Conservation (phyloP, 495 filamentous ascomycete species). For the Thermothielavioides terrestris region DNA sequence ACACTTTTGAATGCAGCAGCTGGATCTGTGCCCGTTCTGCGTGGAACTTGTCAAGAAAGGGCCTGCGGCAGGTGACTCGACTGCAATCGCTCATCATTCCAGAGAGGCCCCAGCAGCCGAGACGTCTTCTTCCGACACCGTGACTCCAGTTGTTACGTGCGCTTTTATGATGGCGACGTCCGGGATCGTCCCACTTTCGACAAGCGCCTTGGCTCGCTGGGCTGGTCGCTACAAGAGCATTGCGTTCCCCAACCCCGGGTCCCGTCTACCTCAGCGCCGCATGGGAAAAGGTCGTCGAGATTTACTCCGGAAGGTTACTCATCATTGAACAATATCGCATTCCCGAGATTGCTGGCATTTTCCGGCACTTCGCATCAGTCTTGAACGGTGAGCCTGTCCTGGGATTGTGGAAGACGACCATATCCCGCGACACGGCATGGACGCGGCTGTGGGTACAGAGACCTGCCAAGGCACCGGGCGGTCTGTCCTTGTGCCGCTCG, state of each 20-base stretch:
- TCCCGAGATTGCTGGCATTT: background rate
- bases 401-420: background rate
- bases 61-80: background rate
- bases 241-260: background rate
- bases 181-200: background rate
- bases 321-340: background rate
- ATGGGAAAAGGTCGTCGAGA: background rate
- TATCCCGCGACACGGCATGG: background rate
- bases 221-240: background rate
- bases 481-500: background rate
- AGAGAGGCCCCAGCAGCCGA: background rate
- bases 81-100: background rate
- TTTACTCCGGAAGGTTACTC: background rate
- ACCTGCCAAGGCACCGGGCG: background rate
- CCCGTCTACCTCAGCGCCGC: background rate
- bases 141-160: background rate
- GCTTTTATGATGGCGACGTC: background rate
- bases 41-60: background rate
- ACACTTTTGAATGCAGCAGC: too few species aligned
- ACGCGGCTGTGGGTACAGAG: background rate
- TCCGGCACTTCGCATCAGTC: background rate
- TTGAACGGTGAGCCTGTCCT: background rate
- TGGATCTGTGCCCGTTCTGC: background rate
- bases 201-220: background rate
- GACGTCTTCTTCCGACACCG: background rate